These are phyloP conservation scores for Lasiosphaeria hispida DNA, from an alignment of 495 filamentous ascomycete species.

Conservation along the genomic window DNA sequence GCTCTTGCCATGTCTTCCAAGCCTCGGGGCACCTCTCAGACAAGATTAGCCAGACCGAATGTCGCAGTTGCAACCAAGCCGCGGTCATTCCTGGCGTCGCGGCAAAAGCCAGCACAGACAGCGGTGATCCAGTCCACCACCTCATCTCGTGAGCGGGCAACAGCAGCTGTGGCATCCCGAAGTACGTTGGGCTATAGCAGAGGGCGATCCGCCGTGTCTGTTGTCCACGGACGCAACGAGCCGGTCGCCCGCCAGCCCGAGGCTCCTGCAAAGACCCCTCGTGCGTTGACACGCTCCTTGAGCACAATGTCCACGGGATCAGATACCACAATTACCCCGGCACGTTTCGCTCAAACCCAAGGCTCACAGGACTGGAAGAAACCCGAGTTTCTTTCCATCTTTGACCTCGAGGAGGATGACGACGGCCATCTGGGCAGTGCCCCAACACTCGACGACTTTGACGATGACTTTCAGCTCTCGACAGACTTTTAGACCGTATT, in stretches of 20 bases:
- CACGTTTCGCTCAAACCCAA: slow-evolving; percentile 37
- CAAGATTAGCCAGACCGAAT: slow-evolving; percentile 20
- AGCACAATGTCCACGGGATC: slow-evolving; percentile 44
- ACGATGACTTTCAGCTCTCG: slow-evolving; percentile 42
- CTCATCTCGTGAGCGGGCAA: slow-evolving; percentile 51
- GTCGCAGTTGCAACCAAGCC: slow-evolving; percentile 33
- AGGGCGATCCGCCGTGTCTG: slow-evolving; percentile 61
- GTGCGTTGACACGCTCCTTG: slow-evolving; percentile 29
- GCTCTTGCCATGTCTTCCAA: slow-evolving; percentile 41
- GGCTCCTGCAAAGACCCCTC: slow-evolving; percentile 9
- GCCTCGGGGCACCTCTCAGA: slow-evolving; percentile 30
- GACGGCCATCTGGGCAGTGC: slow-evolving; percentile 23
- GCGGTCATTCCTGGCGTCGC: slow-evolving; percentile 37
- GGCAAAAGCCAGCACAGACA: slow-evolving; percentile 42
- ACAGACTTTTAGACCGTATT: slow-evolving; percentile 31
- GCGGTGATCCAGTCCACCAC: slow-evolving; percentile 34
- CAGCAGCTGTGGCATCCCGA: slow-evolving; percentile 62
- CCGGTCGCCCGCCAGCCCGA: slow-evolving; percentile 12
- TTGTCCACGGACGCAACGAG: slow-evolving; percentile 29
- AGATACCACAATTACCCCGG: slow-evolving; percentile 51
- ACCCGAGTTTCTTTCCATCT: slow-evolving; percentile 44
- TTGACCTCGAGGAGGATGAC: slow-evolving; percentile 40
- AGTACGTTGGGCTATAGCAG: slow-evolving; percentile 80
- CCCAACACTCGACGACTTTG: slow-evolving; percentile 28
- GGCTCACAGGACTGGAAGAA: slow-evolving; percentile 31